Percentiles rank a stretch among this genome's conserved stretches.
These are phyloP conservation scores for Arthroderma sp. DNA, from an alignment of 2,329 filamentous ascomycete species.

Conservation along the genomic window DNA sequence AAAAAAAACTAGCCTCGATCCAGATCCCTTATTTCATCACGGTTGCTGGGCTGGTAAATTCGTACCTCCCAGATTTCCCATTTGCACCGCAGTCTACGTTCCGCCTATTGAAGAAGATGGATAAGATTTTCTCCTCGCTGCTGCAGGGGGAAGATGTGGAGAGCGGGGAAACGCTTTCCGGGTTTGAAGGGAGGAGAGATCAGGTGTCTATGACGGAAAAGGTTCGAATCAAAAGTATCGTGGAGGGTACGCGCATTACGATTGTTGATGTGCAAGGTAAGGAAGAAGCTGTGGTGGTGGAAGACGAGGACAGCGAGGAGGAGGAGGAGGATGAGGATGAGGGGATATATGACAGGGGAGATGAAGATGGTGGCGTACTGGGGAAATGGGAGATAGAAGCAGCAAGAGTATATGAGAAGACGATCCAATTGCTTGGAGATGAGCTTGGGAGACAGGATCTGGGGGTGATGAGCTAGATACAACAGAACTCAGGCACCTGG, in stretches of 20 bases:
- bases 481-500: too few species aligned
- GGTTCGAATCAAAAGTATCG: constrained; percentile 70
- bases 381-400: constrained; percentile 50
- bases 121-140: constrained; percentile 69
- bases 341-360: constrained; percentile 27
- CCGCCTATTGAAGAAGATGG: constrained; percentile 59
- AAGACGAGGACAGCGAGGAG: constrained; percentile 19
- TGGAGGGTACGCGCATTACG: constrained; percentile 59
- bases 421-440: constrained; percentile 60
- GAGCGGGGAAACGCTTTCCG: constrained; percentile 52
- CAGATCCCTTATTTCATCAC: constrained; percentile 76
- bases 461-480: neutral
- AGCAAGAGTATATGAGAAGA: constrained; percentile 65
- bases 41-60: constrained; percentile 58
- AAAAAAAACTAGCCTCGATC: constrained; percentile 45
- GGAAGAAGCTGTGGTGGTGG: constrained; percentile 24
- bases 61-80: constrained; percentile 60
- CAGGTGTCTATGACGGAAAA: constrained; percentile 63
- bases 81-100: constrained; percentile 58
- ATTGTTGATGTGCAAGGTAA: constrained; percentile 51
- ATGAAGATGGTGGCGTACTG: constrained; percentile 33
- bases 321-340: constrained; percentile 18
- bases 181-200: constrained; percentile 49
- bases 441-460: constrained; percentile 36
- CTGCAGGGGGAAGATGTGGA: constrained; percentile 54